A percentile compares a stretch with the other conserved stretches of the same genome.
Evolutionary conservation across 2,329 filamentous ascomycete species (phyloP).

Genomic region (Apiospora saccharicola): DNA sequence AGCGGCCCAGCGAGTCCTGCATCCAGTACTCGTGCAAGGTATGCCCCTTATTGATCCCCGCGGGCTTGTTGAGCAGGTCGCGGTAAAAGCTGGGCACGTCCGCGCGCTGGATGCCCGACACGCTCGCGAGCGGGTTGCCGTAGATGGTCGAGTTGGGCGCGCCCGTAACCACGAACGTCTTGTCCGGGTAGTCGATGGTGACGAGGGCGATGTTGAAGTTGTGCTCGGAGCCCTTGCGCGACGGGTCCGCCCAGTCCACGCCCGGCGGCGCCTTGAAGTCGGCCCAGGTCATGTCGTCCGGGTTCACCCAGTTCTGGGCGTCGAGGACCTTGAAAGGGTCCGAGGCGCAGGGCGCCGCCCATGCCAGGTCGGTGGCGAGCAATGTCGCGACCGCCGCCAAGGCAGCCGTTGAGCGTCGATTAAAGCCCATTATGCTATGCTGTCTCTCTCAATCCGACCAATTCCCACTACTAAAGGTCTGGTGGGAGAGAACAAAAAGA

Average conservation of each 20-base stretch:
- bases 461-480: background rate
- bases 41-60: slow-evolving; percentile 57
- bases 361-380: background rate
- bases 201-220: slow-evolving; percentile 66
- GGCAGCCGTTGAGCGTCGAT: background rate
- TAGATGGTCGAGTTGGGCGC: slow-evolving; percentile 56
- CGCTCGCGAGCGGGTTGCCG: slow-evolving; percentile 55
- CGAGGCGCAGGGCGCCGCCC: slow-evolving; percentile 23
- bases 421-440: slow-evolving; percentile 4
- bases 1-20: slow-evolving; percentile 60
- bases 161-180: slow-evolving; percentile 56
- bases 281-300: slow-evolving; percentile 61
- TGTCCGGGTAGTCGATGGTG: slow-evolving; percentile 58
- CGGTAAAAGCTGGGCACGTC: slow-evolving; percentile 59
- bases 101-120: slow-evolving; percentile 49
- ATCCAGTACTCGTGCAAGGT: slow-evolving; percentile 66
- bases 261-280: slow-evolving; percentile 56
- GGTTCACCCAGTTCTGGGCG: slow-evolving; percentile 60
- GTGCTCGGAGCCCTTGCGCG: slow-evolving; percentile 51
- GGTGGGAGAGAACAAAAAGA: background rate
- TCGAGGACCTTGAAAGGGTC: slow-evolving; percentile 59
- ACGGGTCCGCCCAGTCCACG: slow-evolving; percentile 56
- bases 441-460: background rate
- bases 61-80: slow-evolving; percentile 58
- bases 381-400: slow-evolving; percentile 17